Base-by-base conservation (phyloP, 1,284 basidiomycete species). In the Leccinum solheimii region DNA sequence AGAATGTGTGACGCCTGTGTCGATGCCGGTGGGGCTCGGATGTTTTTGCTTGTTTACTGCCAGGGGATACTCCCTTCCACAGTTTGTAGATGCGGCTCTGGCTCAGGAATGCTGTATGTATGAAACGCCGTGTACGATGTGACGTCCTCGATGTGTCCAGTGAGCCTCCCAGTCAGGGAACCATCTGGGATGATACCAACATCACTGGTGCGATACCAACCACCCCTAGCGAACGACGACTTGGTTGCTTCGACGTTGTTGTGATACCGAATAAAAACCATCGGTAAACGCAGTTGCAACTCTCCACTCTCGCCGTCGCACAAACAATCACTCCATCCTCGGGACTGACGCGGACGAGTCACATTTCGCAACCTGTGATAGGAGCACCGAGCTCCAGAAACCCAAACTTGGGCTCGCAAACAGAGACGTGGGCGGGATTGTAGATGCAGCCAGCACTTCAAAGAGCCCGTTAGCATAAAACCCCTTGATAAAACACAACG, bases 151-250 rank as follows among this genome's bases (percentile, higher is more conserved):
- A 76, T 76, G 23, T 78, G 72, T 14, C 78, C 78, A 53, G 73
- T 69, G 11, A 79, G 68, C 55, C 75, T 32, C 30, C 30, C 30
- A 32, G 30, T 67, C 51, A 79, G 58, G 34, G 69, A 65, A 1
- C 75, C 75, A 11, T 75, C 69, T 26, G 68, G 59, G 49, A 77
- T 72, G 54, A 79, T 69, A 11, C 69, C 78, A 1, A 70, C 60
- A 50, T 79, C 78, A n/a, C 78, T 77, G 11, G 78, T 79, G 56
- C 74, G 73, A 62, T 76, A 79, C 78, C 78, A 79, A 13, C 74
- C 73, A 32, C 75, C 78, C 19, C 70, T 70, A 56, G 78, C 77
- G 23, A 75, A 74, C 26, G 74, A 72, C 4, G 63, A 67, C 11
- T 64, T 59, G 9, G 76, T 79, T 0, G 77, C 78, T 40, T 69